A percentile compares a stretch with the other conserved stretches of the same genome.
Conservation (phyloP, 306 rosid genomes). For the Coriaria nepalensis region DNA sequence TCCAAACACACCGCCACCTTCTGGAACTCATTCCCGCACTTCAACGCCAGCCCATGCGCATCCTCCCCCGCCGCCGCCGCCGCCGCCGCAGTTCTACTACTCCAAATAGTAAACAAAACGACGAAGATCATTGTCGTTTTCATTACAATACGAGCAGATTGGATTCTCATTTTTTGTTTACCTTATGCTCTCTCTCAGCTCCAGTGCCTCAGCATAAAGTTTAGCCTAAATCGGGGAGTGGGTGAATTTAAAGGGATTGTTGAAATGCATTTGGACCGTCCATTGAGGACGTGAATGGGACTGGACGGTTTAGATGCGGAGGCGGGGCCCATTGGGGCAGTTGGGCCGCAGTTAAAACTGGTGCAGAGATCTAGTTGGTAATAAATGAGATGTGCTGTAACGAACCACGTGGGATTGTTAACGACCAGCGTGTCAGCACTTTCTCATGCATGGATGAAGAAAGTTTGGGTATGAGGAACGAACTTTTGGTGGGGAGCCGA, state of each 20-base stretch:
- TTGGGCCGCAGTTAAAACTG: conserved; percentile 15
- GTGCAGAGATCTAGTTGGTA: neutral
- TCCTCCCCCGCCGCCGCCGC: neutral
- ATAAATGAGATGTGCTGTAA: conserved; percentile 11
- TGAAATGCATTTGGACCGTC: neutral
- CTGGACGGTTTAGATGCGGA: conserved; percentile 15
- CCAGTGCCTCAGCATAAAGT: neutral
- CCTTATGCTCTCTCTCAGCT: too few relatives aligned
- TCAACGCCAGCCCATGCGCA: neutral
- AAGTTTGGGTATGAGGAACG: too few relatives aligned
- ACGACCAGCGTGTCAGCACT: neutral
- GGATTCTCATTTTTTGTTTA: too few relatives aligned
- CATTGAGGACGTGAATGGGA: too few relatives aligned
- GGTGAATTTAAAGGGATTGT: neutral
- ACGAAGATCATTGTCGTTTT: neutral
- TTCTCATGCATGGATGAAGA: neutral
- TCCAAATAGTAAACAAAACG: neutral
- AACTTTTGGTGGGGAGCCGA: too few relatives aligned
- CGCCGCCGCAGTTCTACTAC: neutral
- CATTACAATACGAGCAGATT: neutral
- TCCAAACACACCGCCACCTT: conserved; percentile 42
- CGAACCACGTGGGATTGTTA: conserved; percentile 1
- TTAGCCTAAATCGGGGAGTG: neutral
- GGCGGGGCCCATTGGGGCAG: conserved; percentile 7
- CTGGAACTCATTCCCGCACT: conserved; percentile 27